Evolutionary conservation across 2,329 filamentous ascomycete genomes (phyloP).

Genomic region (Albifimbria verrucaria): DNA sequence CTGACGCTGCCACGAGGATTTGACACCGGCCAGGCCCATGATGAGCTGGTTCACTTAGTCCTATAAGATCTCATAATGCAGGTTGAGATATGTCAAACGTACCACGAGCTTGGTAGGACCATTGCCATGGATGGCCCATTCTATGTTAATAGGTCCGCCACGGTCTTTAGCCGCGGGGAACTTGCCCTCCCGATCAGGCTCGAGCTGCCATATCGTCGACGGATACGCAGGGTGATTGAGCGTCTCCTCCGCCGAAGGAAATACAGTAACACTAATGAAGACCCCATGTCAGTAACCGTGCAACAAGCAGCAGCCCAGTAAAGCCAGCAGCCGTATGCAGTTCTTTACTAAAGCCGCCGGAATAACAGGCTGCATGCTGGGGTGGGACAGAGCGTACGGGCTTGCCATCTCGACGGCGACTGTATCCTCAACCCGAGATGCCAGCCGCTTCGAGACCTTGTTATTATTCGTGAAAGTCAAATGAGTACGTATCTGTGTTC

Average conservation of each 20-base stretch:
- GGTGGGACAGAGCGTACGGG: neutral
- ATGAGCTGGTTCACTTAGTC: slow-evolving; percentile 56
- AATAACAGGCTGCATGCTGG: neutral
- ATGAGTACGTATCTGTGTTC: too few species aligned
- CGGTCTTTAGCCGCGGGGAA: slow-evolving; percentile 63
- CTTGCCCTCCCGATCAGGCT: slow-evolving; percentile 60
- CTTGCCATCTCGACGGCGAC: neutral
- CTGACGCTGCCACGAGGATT: slow-evolving; percentile 76
- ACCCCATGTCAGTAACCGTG: neutral
- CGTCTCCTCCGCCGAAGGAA: slow-evolving; percentile 54
- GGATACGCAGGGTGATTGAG: slow-evolving; percentile 63
- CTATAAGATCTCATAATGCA: neutral
- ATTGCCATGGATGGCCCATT: slow-evolving; percentile 76
- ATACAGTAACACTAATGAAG: slow-evolving; percentile 6
- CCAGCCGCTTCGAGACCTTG: too few species aligned
- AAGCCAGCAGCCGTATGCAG: too few species aligned
- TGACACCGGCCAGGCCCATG: slow-evolving; percentile 72
- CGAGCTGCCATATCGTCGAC: slow-evolving; percentile 65
- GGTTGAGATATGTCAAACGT: slow-evolving; percentile 32
- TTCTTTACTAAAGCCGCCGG: neutral
- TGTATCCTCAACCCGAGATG: too few species aligned
- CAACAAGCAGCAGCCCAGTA: too few species aligned
- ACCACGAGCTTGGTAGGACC: slow-evolving; percentile 72
- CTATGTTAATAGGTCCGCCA: slow-evolving; percentile 72
- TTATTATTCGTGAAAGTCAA: too few species aligned